Evolutionary conservation across 345 rosid genomes (phyloP).

Genomic region (Hibiscus mutabilis): DNA sequence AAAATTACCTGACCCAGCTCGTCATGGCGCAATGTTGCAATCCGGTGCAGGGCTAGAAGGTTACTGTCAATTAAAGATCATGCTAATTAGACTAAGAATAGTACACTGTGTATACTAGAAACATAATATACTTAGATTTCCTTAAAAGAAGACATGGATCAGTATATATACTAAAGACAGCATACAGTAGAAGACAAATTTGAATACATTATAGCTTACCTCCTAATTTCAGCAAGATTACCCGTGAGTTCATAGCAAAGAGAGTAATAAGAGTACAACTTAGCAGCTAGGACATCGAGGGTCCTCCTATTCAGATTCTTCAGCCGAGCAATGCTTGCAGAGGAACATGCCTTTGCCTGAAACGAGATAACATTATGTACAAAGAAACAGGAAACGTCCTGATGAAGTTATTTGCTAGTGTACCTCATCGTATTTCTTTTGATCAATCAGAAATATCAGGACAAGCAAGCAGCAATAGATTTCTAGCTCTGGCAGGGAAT

Average conservation of each 20-base stretch:
- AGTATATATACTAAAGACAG: neutral
- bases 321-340: constrained; percentile 39
- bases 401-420: neutral
- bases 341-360: constrained; percentile 53
- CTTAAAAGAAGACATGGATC: neutral
- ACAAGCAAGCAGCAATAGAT: constrained; percentile 44
- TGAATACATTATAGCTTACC: constrained; percentile 22
- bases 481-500: constrained; percentile 40
- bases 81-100: constrained; percentile 10
- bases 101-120: neutral
- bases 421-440: constrained; percentile 50
- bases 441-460: constrained; percentile 47
- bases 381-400: neutral
- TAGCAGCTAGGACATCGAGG: constrained; percentile 48
- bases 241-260: constrained; percentile 55
- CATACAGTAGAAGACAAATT: neutral
- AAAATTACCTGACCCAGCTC: constrained; percentile 52
- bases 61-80: constrained; percentile 26
- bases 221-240: constrained; percentile 51
- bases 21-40: constrained; percentile 55
- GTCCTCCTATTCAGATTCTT: constrained; percentile 49
- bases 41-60: constrained; percentile 50
- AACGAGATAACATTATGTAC: constrained; percentile 3
- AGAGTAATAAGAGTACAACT: constrained; percentile 49
- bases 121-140: neutral